Conservation (phyloP, 495 filamentous ascomycete genomes). For the Poronia punctata region DNA sequence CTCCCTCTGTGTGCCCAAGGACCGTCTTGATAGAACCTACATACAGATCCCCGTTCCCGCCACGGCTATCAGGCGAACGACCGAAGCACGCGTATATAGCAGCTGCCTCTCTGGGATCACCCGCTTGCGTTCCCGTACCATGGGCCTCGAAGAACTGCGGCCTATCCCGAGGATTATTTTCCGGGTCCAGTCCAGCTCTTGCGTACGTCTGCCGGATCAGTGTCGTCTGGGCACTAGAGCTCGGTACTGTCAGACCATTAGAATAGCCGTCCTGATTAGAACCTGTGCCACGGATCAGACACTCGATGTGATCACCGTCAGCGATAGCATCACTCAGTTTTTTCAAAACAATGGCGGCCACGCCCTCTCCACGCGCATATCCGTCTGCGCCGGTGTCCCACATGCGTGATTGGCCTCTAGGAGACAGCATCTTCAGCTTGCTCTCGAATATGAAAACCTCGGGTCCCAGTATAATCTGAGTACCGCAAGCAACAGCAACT, state of each 20-base stretch:
- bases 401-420: slow-evolving; percentile 26
- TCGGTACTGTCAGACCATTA: slow-evolving; percentile 38
- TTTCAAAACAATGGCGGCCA: slow-evolving; percentile 47
- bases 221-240: slow-evolving; percentile 32
- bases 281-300: slow-evolving; percentile 48
- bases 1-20: slow-evolving; percentile 41
- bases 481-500: slow-evolving; percentile 38
- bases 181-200: slow-evolving; percentile 25
- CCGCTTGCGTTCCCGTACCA: slow-evolving; percentile 17
- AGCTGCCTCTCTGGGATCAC: slow-evolving; percentile 33
- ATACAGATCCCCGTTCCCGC: slow-evolving; percentile 11
- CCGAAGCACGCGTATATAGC: slow-evolving; percentile 18
- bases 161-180: not conserved
- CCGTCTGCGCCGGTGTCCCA: slow-evolving; percentile 51
- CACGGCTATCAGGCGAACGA: not conserved
- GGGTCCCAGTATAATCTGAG: slow-evolving; percentile 31
- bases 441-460: slow-evolving; percentile 26
- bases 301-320: slow-evolving; percentile 47
- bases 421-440: slow-evolving; percentile 23
- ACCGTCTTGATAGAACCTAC: slow-evolving; percentile 45
- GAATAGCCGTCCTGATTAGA: slow-evolving; percentile 50
- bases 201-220: slow-evolving; percentile 36
- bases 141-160: slow-evolving; percentile 13
- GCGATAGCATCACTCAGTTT: slow-evolving; percentile 42
- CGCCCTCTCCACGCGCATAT: slow-evolving; percentile 57